Base-by-base conservation (phyloP, 2,329 filamentous ascomycete species). In the Diplodia mutila region DNA sequence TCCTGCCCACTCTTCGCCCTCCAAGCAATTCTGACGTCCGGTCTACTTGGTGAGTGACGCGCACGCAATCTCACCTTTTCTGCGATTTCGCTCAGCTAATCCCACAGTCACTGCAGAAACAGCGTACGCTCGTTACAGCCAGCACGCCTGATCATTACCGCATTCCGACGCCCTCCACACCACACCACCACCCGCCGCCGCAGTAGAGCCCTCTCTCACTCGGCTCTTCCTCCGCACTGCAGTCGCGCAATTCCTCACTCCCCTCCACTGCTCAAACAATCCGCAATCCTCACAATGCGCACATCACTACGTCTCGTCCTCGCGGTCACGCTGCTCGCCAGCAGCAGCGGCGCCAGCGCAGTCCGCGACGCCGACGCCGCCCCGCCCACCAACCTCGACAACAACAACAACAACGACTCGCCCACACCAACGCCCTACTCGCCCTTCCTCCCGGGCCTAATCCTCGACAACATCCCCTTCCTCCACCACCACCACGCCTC, bases 371-470 rank as follows among this genome's bases (percentile, higher is more conserved):
- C 57, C 42, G 27, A 18, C 46, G 6, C 29, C 29, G 4, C 29
- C 39, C 57, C 57, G 42, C 57, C 57, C 57, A 32, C n/a, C 29
- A 18, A 18, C 53, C 8, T n/a, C 32, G 21, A 59, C 23, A 61
- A 61, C 55, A 42, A 59, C 59, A 18, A 48, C 55, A 27, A 29
- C 55, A 42, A 61, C 51, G 29, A 32, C 51, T 48, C 42, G 16
- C 49, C 49, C 11, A 9, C 65, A 5, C 53, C 39, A 5, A n/a
- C 23, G 21, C 32, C 23, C 25, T 48, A 61, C 65, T 61, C 65
- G 25, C 65, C 65, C 18, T 67, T 67, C 53, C 32, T 46, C 46
- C 65, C 65, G 1, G 65, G 65, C 29, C 29, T 67, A 18, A n/a
- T 29, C 65, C 53, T 67, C 29, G 46, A 67, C 53, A 25, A 59